Base-by-base conservation (phyloP, 139 green algal species). In the Chlamydomonas incerta region DNA sequence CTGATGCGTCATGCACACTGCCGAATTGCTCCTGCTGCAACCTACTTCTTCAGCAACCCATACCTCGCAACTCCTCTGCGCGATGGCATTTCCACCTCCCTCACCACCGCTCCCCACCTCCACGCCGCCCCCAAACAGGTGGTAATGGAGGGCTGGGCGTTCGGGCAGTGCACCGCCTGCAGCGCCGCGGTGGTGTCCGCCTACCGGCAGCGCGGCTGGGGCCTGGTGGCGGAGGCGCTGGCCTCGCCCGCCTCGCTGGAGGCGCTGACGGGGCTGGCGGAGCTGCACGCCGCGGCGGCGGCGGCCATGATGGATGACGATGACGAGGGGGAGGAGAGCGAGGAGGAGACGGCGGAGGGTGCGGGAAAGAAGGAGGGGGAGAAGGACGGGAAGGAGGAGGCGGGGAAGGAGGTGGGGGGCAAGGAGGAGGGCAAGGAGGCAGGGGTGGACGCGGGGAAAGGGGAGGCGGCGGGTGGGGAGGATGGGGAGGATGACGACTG, bases 111-210 rank as follows among this genome's bases (percentile, higher is more conserved):
- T n/a, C n/a, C n/a, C n/a, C n/a, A n/a, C n/a, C n/a, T n/a, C n/a
- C n/a, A n/a, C n/a, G n/a, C n/a, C n/a, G n/a, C n/a, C n/a, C n/a
- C n/a, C n/a, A n/a, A n/a, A n/a, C 41, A 50, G 72, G 55, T 89
- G 71, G 90, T 88, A 33, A 93, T 99, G 79, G 82, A 87, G 24
- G 96, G 96, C 6, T 84, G 85, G 50, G 95, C 96, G 24, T 99
- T 98, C 87, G 73, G 79, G 26, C 90, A 96, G 85, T 99, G 97
- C 86, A 97, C 95, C 2, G 97, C 96, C n/a, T 99, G 97, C 89
- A 98, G 95, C 0, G 26, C 55, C 0, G 81, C 82, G 20, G 95
- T 99, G 31, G 84, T 98, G 82, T 50, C 75, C 3, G 81, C 73
- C 52, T 99, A 96, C 84, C 82, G 80, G 26, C 46, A 57, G 31